Evolutionary conservation across 208 protist genomes (phyloP).

Genomic region (Trypanosoma scelopori): DNA sequence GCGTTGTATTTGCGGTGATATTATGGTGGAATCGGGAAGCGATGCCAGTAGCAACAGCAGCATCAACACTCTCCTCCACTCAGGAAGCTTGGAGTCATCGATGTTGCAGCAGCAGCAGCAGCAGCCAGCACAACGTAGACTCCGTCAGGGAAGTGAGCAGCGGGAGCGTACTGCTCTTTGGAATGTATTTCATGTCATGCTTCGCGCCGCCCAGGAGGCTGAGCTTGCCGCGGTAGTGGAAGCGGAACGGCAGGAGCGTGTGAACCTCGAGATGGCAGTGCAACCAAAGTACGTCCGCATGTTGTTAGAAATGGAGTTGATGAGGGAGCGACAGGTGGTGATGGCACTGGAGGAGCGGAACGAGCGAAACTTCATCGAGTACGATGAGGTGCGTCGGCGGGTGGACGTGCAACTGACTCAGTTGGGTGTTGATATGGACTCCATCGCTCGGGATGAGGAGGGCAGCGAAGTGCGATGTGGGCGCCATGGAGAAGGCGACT

Average conservation of each 20-base stretch:
- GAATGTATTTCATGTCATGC: not conserved
- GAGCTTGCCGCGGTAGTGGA: slow-evolving; percentile 5
- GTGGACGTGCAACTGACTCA: slow-evolving; percentile 5
- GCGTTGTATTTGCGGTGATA: slow-evolving; percentile 1
- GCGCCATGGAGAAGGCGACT: not conserved
- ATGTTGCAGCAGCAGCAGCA: too few species aligned
- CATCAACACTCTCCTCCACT: not conserved
- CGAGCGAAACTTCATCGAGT: slow-evolving; percentile 13
- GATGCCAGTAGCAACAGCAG: too few species aligned
- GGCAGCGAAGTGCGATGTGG: not conserved
- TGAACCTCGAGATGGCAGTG: slow-evolving; percentile 1
- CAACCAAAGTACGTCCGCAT: slow-evolving; percentile 2
- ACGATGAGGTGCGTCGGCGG: slow-evolving; percentile 1
- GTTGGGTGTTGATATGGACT: not conserved
- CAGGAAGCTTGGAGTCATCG: not conserved
- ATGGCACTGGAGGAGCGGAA: slow-evolving; percentile 14
- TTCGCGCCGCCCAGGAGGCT: not conserved
- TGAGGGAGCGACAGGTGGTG: slow-evolving; percentile 7
- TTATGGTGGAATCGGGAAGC: not conserved
- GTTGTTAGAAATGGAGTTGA: slow-evolving; percentile 17
- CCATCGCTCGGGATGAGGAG: not conserved
- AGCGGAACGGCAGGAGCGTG: slow-evolving; percentile 2
- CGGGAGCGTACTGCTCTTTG: slow-evolving; percentile 1
- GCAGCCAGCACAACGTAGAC: not conserved
- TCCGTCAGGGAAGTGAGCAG: slow-evolving; percentile 1